Evolutionary conservation across 164 flowering plant genomes (phyloP).

Genomic region (Piper betle): DNA sequence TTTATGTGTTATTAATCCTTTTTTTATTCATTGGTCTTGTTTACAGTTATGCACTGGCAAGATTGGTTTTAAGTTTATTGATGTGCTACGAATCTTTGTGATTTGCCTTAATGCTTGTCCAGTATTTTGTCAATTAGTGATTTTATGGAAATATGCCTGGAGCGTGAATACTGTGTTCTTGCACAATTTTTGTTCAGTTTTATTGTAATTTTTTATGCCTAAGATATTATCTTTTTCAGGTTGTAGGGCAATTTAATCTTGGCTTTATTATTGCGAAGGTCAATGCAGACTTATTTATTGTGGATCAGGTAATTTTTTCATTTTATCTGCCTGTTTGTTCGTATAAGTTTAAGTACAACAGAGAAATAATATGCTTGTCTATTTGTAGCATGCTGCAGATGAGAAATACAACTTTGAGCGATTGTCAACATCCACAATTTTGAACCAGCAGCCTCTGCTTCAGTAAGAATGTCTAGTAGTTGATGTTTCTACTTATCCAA

Average conservation of each 20-base stretch:
- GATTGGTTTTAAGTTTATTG: no score
- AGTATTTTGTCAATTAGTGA: no score
- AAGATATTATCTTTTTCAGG: slow-evolving; percentile 24
- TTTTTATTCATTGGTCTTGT: no score
- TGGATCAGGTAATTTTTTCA: slow-evolving; percentile 63
- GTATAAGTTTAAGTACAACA: no score
- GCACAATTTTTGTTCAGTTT: background rate
- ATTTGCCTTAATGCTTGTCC: no score
- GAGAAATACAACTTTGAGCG: slow-evolving; percentile 93
- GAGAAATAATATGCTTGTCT: slow-evolving; percentile 4
- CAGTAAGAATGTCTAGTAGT: slow-evolving; percentile 30
- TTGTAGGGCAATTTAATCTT: slow-evolving; percentile 94
- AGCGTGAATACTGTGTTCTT: background rate
- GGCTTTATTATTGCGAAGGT: slow-evolving; percentile 91
- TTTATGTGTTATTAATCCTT: no score
- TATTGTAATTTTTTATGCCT: background rate
- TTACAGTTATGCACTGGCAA: no score
- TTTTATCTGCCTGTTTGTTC: no score
- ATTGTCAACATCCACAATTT: slow-evolving; percentile 60
- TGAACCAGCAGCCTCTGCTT: slow-evolving; percentile 88
- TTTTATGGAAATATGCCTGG: background rate
- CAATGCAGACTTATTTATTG: slow-evolving; percentile 76
- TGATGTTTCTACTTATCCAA: background rate
- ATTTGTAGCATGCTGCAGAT: slow-evolving; percentile 95
- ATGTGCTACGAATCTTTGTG: no score